These are phyloP conservation scores for Phaeosphaeriaceae sp. DNA, from an alignment of 2,329 filamentous ascomycete genomes.

Conservation along the genomic window DNA sequence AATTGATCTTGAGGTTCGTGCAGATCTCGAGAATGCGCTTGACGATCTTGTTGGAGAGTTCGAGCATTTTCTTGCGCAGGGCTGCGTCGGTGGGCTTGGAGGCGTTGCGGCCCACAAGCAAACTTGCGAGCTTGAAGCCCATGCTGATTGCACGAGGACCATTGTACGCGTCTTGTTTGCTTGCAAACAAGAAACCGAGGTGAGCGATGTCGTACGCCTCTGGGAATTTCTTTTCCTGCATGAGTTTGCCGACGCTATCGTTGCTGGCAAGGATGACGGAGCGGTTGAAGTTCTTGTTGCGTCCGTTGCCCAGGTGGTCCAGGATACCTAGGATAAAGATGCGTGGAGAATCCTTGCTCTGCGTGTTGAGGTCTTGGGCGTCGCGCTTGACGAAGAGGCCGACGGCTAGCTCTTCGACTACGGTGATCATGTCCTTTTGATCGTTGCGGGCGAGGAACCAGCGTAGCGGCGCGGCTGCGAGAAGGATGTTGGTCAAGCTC, in stretches of 20 bases:
- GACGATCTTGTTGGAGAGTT: slow-evolving; percentile 51
- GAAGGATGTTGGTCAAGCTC: slow-evolving; percentile 44
- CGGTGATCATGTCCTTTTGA: slow-evolving; percentile 28
- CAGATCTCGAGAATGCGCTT: slow-evolving; percentile 51
- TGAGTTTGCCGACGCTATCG: slow-evolving; percentile 29
- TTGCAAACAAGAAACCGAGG: slow-evolving; percentile 41
- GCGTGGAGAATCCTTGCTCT: slow-evolving; percentile 38
- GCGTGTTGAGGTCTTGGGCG: slow-evolving; percentile 31
- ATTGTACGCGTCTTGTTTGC: slow-evolving; percentile 41
- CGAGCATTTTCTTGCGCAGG: slow-evolving; percentile 49
- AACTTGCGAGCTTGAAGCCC: slow-evolving; percentile 46
- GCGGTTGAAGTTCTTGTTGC: slow-evolving; percentile 37
- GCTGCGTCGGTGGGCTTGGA: slow-evolving; percentile 39
- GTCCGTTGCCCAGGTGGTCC: slow-evolving; percentile 37
- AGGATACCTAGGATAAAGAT: slow-evolving; percentile 40
- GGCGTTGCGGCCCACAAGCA: slow-evolving; percentile 36
- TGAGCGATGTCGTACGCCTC: slow-evolving; percentile 45
- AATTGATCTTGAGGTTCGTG: slow-evolving; percentile 50
- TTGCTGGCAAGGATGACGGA: slow-evolving; percentile 37
- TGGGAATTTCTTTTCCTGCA: slow-evolving; percentile 38
- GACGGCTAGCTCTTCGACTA: slow-evolving; percentile 36
- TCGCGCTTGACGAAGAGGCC: slow-evolving; percentile 38
- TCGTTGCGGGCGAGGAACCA: slow-evolving; percentile 32
- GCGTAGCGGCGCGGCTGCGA: slow-evolving; percentile 40
- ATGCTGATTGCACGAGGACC: slow-evolving; percentile 42